Evolutionary conservation across 768 basidiomycete genomes (phyloP).

Genomic region (Podaxis rugospora): DNA sequence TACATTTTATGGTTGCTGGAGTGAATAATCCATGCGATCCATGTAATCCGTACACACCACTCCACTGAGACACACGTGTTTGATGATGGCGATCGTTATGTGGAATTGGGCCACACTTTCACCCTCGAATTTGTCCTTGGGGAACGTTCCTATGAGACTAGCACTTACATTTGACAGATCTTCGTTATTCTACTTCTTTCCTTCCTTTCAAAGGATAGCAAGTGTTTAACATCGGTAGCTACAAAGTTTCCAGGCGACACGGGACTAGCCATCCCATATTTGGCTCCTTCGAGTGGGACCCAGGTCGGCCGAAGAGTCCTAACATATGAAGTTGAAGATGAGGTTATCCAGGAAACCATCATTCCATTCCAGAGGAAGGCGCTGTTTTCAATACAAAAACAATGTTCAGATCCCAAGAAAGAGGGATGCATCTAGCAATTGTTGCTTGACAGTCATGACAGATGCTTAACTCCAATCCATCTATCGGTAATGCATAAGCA

Average conservation of each 20-base stretch:
- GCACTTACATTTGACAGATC: background rate
- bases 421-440: background rate
- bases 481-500: background rate
- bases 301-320: background rate
- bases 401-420: background rate
- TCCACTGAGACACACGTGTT: background rate
- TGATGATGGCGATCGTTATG: background rate
- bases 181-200: background rate
- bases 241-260: background rate
- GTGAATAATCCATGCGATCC: background rate
- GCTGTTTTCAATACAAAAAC: background rate
- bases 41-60: background rate
- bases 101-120: background rate
- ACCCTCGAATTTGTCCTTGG: background rate
- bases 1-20: background rate
- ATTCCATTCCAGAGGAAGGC: background rate
- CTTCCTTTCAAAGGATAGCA: background rate
- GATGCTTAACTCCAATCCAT: background rate
- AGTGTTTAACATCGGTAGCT: background rate
- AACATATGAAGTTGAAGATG: background rate
- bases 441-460: background rate
- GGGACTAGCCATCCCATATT: background rate
- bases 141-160: background rate
- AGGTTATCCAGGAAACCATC: constrained; percentile 6
- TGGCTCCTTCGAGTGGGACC: background rate